A percentile compares a stretch with the other conserved stretches of the same genome.
These are phyloP conservation scores for Scheffersomyces cryptocercus DNA, from an alignment of 1,139 yeast genomes.

Conservation along the genomic window DNA sequence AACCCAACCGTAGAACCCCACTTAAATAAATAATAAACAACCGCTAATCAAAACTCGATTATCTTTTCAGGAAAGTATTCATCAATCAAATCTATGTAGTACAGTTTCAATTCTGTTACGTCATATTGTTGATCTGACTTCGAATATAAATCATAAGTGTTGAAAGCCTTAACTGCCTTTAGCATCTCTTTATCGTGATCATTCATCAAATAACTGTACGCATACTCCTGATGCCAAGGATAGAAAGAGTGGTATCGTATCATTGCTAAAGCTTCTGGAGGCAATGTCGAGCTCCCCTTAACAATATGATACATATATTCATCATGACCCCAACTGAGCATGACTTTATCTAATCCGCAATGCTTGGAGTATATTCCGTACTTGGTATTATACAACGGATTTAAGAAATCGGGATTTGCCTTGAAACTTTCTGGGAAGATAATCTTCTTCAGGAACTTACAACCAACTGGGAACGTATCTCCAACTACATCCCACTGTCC, in stretches of 20 bases:
- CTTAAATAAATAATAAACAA: constrained; percentile 1
- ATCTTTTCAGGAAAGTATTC: constrained; percentile 62
- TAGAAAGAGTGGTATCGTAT: constrained; percentile 74
- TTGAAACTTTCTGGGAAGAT: constrained; percentile 63
- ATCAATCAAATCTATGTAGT: constrained; percentile 63
- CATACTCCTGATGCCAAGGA: constrained; percentile 76
- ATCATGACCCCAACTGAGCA: constrained; percentile 81
- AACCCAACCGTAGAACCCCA: background rate
- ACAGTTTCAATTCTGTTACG: constrained; percentile 52
- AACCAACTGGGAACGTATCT: constrained; percentile 76
- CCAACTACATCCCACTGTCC: constrained; percentile 89
- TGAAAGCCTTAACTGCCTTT: constrained; percentile 64
- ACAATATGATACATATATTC: constrained; percentile 78
- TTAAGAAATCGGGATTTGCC: constrained; percentile 59
- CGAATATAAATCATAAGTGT: constrained; percentile 68
- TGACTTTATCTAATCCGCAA: constrained; percentile 69
- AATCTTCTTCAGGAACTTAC: constrained; percentile 59
- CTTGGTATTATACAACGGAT: constrained; percentile 66
- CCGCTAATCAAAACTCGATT: constrained; percentile 48
- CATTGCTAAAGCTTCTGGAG: constrained; percentile 71
- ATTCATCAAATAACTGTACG: constrained; percentile 65
- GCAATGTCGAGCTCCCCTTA: constrained; percentile 61
- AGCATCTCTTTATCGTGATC: constrained; percentile 64
- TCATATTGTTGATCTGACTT: constrained; percentile 54
- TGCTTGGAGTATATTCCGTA: constrained; percentile 65